phyloP scores from a whole-genome alignment of 1,284 basidiomycete genomes.

The Ceratobasidium sp. region DNA sequence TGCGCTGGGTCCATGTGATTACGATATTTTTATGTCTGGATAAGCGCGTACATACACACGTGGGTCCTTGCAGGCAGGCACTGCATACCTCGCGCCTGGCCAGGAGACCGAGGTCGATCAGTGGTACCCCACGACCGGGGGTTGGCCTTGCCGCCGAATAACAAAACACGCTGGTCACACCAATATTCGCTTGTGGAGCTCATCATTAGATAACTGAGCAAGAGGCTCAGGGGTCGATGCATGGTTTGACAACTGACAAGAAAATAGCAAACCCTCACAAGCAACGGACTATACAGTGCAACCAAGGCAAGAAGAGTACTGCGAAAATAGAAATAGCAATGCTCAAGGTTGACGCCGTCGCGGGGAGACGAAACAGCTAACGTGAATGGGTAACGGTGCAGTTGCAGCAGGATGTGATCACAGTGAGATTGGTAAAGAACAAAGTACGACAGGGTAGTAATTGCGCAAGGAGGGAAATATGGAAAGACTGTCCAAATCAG shows the following conservation, averaged over 20 bases:
- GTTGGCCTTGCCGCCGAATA: not conserved
- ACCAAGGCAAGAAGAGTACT: constrained; percentile 19
- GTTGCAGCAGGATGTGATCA: constrained; percentile 15
- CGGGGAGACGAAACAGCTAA: constrained; percentile 30
- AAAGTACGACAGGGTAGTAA: constrained; percentile 22
- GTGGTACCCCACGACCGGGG: not conserved
- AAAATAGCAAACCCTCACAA: constrained; percentile 23
- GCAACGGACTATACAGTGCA: constrained; percentile 27
- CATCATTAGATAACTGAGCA: constrained; percentile 8
- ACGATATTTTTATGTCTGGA: too few relatives aligned
- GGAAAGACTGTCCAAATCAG: constrained; percentile 34
- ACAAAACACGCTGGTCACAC: constrained; percentile 3
- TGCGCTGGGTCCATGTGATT: too few relatives aligned
- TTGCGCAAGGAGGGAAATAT: constrained; percentile 26
- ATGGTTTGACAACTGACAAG: constrained; percentile 26
- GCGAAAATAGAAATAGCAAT: constrained; percentile 33
- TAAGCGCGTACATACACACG: too few relatives aligned
- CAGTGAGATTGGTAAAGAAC: constrained; percentile 32
- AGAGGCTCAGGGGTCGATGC: constrained; percentile 23
- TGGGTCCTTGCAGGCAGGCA: too few relatives aligned
- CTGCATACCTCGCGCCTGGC: too few relatives aligned
- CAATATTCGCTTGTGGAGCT: constrained; percentile 5
- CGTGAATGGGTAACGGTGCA: constrained; percentile 12
- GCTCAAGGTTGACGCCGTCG: constrained; percentile 21
- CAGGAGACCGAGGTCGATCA: not conserved